Base-by-base conservation (phyloP, 1,139 yeast genomes). In the Geotrichum candidum region DNA sequence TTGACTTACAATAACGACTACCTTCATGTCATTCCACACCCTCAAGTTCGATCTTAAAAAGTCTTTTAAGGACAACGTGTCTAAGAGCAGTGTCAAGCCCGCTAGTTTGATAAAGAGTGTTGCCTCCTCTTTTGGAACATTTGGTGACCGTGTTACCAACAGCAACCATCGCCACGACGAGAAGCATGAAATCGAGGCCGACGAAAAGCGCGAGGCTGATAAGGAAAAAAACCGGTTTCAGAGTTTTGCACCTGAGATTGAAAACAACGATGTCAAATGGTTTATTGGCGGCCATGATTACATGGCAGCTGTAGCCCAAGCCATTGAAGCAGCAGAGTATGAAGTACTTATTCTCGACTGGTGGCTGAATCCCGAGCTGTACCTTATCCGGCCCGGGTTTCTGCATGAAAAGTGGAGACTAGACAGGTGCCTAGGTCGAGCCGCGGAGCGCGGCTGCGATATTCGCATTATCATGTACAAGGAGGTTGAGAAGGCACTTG, bases 351-450 rank as follows among this genome's bases (percentile, higher is more conserved):
- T 84, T 58, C 86, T 84, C 68, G 88, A 84, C 70, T 84, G 88
- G 88, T 84, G 87, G 88, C 72, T 84, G 15, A 79, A 85, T 1
- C 88, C 88, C 0, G 87, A 84, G 67, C 68, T 84, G 11, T 84
- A 84, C 65, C 74, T 84, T 68, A 77, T 87, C 66, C 74, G 88
- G 64, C 87, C 88, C 0, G 86, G 86, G 0, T 81, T 82, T 69
- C 86, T 87, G 15, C 84, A 84, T 64, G 88, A 84, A 67, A 84
- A 83, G 65, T 84, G 84, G 81, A 77, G 88, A 72, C 73, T 84
- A 55, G 88, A 84, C 69, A 73, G 88, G 69, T 68, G 83, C 6
- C 74, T 84, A 62, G 84, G 83, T 67, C 73, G 86, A 62, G 84
- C 84, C 63, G 88, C 88, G 0, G 80, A 78, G 65, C 85, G 84